Conservation (phyloP, 768 basidiomycete genomes). For the Amanita phalloides region DNA sequence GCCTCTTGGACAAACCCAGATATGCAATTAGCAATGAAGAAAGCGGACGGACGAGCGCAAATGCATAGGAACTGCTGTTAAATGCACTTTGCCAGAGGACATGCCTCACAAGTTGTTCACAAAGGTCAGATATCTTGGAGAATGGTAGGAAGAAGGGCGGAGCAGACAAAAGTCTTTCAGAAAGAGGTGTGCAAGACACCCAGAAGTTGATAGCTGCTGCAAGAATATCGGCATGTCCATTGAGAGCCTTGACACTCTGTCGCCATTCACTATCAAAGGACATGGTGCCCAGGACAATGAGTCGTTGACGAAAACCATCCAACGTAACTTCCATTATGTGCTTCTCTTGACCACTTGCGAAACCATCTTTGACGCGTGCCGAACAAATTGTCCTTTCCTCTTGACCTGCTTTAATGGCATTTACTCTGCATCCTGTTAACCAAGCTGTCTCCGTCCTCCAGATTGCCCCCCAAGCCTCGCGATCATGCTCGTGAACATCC, state of each 20-base stretch:
- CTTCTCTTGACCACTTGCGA: slow-evolving; percentile 27
- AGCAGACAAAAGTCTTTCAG: slow-evolving; percentile 24
- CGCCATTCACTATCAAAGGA: slow-evolving; percentile 6
- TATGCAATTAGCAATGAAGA: slow-evolving; percentile 43
- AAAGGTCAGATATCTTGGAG: slow-evolving; percentile 38
- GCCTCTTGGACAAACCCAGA: slow-evolving; percentile 44
- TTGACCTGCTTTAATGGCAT: slow-evolving; percentile 57
- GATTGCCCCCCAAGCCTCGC: slow-evolving; percentile 34
- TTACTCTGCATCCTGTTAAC: slow-evolving; percentile 70
- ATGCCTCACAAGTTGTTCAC: slow-evolving; percentile 38
- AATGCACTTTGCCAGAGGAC: slow-evolving; percentile 35
- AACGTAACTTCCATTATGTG: slow-evolving; percentile 26
- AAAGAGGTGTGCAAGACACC: slow-evolving; percentile 46
- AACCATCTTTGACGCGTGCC: slow-evolving; percentile 24
- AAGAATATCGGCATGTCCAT: slow-evolving; percentile 25
- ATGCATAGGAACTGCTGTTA: slow-evolving; percentile 13
- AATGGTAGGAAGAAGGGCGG: slow-evolving; percentile 61
- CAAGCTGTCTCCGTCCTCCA: slow-evolving; percentile 54
- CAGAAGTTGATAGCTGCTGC: slow-evolving; percentile 48
- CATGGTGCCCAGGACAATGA: slow-evolving; percentile 12
- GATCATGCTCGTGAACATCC: slow-evolving; percentile 18
- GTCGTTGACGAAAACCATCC: slow-evolving; percentile 19
- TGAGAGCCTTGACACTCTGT: slow-evolving; percentile 19
- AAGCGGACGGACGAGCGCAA: slow-evolving; percentile 39
- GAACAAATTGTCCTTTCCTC: slow-evolving; percentile 40